Evolutionary conservation across 139 green algal genomes (phyloP), one percentile per base, ranked within the genome.

Genomic region (Coelastrella sp.): DNA sequence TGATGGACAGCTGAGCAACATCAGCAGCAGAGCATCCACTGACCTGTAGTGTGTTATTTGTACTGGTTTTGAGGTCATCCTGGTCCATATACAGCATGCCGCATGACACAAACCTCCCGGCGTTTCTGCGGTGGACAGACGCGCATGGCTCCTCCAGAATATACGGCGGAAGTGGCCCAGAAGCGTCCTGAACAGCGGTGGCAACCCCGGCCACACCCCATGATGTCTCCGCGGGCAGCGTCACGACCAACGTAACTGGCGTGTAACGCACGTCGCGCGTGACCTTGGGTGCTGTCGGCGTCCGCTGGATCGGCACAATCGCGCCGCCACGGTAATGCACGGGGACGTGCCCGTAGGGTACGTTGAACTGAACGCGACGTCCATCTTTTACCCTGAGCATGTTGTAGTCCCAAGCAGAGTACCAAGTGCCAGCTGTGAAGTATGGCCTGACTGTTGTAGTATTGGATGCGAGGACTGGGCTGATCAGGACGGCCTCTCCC

Each of bases 341-440:
- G 0, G 71, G 59, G 8, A 93, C 72, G 38, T 85, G 48, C 0
- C 89, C 87, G 9, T 88, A 48, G 0, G 91, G 91, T 5, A 71
- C 48, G 2, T 84, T 27, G 43, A 92, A 74, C 17, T 23, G 43
- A 15, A 88, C 19, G 5, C 21, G 21, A 17, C 27, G 57, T 8
- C 76, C 76, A 17, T 41, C 27, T 0, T 13, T 30, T 17, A 69
- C 37, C 0, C 9, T 19, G 9, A 83, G 76, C 13, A 27, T 21
- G 6, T 30, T 45, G 38, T 53, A 45, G 76, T 92, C 35, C 59
- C 59, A 75, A 38, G 40, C 57, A 19, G 38, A 73, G 45, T 92
- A 92, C 72, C 91, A 95, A 21, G 41, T 84, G 51, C 92, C 92
- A 2, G 41, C 8, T 0, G 93, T 94, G 74, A 96, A 96, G 90